Conservation (phyloP, 2,329 filamentous ascomycete species). For the Talaromyces atroroseus region DNA sequence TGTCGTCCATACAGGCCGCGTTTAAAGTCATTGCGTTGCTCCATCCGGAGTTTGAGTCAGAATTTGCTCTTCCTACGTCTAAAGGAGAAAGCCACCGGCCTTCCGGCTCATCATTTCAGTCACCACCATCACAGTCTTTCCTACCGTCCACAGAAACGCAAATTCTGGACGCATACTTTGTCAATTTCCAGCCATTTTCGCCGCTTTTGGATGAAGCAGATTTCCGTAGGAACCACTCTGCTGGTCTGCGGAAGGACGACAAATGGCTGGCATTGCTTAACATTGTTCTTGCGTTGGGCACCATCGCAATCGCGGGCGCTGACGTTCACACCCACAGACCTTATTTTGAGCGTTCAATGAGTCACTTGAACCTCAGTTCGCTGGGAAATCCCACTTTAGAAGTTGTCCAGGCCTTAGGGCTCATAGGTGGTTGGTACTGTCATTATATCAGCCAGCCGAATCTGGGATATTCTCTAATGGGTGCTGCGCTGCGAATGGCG, state of each 20-base stretch:
- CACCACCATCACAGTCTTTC: not conserved
- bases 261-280: conserved; percentile 69
- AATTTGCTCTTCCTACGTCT: not conserved
- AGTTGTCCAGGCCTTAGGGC: conserved; percentile 63
- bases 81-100: not conserved
- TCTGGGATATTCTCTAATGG: conserved; percentile 68
- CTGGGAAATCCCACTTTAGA: conserved; percentile 68
- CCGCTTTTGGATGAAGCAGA: conserved; percentile 68
- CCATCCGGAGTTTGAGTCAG: conserved; percentile 39
- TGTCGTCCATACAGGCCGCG: conserved; percentile 69
- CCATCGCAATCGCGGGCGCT: conserved; percentile 60
- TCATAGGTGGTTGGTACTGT: conserved; percentile 70
- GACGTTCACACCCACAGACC: conserved; percentile 61
- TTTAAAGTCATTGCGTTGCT: conserved; percentile 62
- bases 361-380: conserved; percentile 60
- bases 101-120: not conserved
- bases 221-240: conserved; percentile 58
- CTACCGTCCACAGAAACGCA: conserved; percentile 28
- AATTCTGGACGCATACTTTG: conserved; percentile 70
- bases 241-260: conserved; percentile 57
- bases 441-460: conserved; percentile 74
- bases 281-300: conserved; percentile 71
- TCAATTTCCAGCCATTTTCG: conserved; percentile 64
- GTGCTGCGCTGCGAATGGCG: conserved; percentile 68
- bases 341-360: conserved; percentile 64